These are phyloP conservation scores for Aspergillus fumigatiaffinis DNA, from an alignment of 2,329 filamentous ascomycete genomes.

Conservation along the genomic window DNA sequence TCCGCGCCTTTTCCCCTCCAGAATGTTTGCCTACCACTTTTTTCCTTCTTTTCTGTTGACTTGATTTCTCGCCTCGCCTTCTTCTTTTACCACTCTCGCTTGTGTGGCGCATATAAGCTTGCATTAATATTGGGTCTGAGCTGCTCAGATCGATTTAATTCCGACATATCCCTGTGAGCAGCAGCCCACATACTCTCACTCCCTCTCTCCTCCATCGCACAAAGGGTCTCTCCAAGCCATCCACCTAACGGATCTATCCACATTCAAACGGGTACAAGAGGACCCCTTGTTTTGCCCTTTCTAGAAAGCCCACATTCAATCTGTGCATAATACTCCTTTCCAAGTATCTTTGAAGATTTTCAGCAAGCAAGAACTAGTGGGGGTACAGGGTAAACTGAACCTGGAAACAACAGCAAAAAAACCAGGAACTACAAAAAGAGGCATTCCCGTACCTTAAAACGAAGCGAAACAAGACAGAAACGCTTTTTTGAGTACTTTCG, in stretches of 20 bases:
- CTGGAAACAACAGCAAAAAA: not conserved
- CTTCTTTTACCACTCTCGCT: slow-evolving; percentile 5
- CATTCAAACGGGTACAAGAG: not conserved
- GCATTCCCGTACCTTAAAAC: not conserved
- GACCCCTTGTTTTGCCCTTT: not conserved
- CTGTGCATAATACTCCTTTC: not conserved
- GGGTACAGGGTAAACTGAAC: not conserved
- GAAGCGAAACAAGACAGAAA: not conserved
- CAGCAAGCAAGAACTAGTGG: not conserved
- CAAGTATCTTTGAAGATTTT: not conserved
- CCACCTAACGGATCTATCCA: not conserved
- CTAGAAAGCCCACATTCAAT: not conserved
- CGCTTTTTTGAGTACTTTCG: not conserved
- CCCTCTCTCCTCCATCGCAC: not conserved
- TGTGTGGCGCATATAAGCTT: slow-evolving; percentile 4
- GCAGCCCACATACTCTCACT: slow-evolving; percentile 8
- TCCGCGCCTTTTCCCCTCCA: slow-evolving; percentile 15
- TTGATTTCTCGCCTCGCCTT: slow-evolving; percentile 8
- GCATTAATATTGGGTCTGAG: slow-evolving; percentile 4
- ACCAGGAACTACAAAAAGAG: not conserved
- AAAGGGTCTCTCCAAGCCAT: not conserved
- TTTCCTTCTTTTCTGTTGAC: slow-evolving; percentile 1
- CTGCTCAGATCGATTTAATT: slow-evolving; percentile 10
- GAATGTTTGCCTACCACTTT: not conserved
- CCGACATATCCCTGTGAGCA: slow-evolving; percentile 2